A percentile compares a stretch with the other conserved stretches of the same genome.
Evolutionary conservation across 129 eudicot genomes (phyloP).

Genomic region (Helianthus tuberosus): DNA sequence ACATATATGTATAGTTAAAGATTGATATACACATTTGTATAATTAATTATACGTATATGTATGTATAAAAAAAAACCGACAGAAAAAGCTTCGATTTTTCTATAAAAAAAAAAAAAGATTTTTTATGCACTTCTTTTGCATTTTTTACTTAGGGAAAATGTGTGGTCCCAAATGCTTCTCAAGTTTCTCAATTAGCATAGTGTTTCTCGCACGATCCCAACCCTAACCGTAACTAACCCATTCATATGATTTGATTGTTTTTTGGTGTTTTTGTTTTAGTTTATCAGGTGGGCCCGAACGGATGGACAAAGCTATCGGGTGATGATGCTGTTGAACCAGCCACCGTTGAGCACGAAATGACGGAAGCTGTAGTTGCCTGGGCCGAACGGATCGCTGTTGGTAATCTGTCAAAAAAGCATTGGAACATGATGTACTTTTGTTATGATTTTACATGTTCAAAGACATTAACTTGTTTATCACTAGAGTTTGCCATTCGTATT

Average conservation of each 20-base stretch:
- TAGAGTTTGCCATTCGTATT: not conserved
- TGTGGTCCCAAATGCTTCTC: too few species aligned
- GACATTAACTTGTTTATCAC: not conserved
- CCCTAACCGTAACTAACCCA: too few species aligned
- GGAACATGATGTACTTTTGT: conserved; percentile 13
- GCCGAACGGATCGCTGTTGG: not conserved
- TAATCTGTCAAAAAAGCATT: not conserved
- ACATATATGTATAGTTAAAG: too few species aligned
- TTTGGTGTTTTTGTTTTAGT: conserved; percentile 36
- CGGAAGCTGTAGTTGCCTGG: conserved; percentile 62
- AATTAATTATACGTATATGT: too few species aligned
- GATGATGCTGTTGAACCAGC: conserved; percentile 83
- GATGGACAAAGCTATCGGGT: conserved; percentile 93
- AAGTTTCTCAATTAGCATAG: too few species aligned
- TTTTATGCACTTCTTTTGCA: too few species aligned
- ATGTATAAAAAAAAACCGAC: too few species aligned
- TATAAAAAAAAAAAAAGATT: too few species aligned
- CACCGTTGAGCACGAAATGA: conserved; percentile 83
- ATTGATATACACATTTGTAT: too few species aligned
- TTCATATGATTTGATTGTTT: not conserved
- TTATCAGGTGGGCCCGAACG: conserved; percentile 90
- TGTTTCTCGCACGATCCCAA: too few species aligned
- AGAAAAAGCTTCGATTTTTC: too few species aligned
- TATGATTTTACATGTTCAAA: not conserved
- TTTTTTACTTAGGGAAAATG: too few species aligned